A percentile compares a stretch with the other conserved stretches of the same genome.
phyloP scores from a whole-genome alignment of 2,329 filamentous ascomycete species.

The Incumbomyces delicatus region DNA sequence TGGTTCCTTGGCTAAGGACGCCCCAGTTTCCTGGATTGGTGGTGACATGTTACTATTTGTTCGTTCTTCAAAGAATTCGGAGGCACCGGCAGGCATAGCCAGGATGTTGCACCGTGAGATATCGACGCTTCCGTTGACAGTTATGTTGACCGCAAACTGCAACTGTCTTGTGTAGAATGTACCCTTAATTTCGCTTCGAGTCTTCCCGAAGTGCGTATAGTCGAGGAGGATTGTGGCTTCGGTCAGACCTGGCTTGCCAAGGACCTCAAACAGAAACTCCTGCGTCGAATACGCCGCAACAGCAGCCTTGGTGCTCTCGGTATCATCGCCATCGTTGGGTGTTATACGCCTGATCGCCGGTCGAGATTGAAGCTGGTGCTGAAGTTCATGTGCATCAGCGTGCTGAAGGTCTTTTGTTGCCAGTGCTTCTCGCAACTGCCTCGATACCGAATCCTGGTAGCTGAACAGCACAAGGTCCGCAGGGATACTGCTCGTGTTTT shows the following conservation, averaged over 20 bases:
- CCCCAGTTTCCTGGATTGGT: not conserved
- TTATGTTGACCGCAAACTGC: conserved; percentile 70
- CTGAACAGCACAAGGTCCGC: conserved; percentile 81
- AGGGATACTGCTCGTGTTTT: conserved; percentile 65
- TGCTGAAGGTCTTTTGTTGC: conserved; percentile 66
- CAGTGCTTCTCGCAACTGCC: conserved; percentile 63
- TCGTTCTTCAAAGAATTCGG: not conserved
- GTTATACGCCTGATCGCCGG: conserved; percentile 41
- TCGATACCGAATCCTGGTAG: conserved; percentile 79
- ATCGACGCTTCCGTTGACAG: conserved; percentile 85
- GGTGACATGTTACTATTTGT: not conserved
- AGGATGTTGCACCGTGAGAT: conserved; percentile 69
- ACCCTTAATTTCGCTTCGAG: conserved; percentile 56
- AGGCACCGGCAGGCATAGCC: conserved; percentile 42
- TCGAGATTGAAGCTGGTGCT: conserved; percentile 65
- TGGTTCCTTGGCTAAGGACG: no score
- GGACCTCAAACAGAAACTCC: conserved; percentile 71
- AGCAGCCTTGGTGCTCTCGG: conserved; percentile 32
- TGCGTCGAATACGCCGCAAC: conserved; percentile 47
- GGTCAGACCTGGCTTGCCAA: conserved; percentile 77
- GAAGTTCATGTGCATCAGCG: conserved; percentile 75
- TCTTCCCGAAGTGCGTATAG: conserved; percentile 69
- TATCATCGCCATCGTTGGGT: conserved; percentile 24
- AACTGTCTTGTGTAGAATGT: conserved; percentile 78
- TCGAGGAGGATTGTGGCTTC: conserved; percentile 72